phyloP scores from a whole-genome alignment of 805 yeast genomes.

The Metschnikowia peoriensis region DNA sequence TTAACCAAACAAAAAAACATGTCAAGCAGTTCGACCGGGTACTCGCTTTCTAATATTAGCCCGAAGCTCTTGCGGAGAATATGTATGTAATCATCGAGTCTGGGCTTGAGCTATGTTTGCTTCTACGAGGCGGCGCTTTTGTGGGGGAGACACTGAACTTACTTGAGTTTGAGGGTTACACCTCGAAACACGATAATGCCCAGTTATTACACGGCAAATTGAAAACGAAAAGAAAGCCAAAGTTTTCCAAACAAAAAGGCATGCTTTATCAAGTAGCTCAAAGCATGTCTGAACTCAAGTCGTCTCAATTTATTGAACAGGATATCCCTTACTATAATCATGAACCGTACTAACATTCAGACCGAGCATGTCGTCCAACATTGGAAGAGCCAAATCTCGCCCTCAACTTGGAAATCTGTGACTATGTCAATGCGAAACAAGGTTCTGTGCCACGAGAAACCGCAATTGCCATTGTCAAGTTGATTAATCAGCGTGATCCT shows the following conservation, averaged over 20 bases:
- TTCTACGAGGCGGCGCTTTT: neutral
- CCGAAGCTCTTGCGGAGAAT: conserved; percentile 47
- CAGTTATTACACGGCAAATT: no score
- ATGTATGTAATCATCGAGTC: conserved; percentile 35
- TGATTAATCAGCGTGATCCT: conserved; percentile 78
- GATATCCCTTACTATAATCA: neutral
- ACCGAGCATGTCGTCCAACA: conserved; percentile 85
- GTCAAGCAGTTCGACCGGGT: conserved; percentile 19
- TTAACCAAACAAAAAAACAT: conserved; percentile 1
- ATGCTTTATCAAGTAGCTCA: no score
- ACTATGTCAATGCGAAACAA: conserved; percentile 87
- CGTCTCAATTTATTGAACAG: no score
- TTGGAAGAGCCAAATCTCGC: conserved; percentile 84
- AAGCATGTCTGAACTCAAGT: no score
- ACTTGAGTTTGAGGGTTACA: neutral
- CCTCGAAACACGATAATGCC: no score
- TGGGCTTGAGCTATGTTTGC: neutral
- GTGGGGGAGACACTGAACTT: neutral
- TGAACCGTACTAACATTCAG: conserved; percentile 29
- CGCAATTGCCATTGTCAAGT: conserved; percentile 76
- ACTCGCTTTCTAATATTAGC: conserved; percentile 43
- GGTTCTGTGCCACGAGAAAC: conserved; percentile 92
- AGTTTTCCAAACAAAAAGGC: no score
- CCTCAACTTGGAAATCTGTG: conserved; percentile 88
- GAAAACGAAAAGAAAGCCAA: no score